Conservation (phyloP, 345 rosid genomes). For the Populus davidiana region DNA sequence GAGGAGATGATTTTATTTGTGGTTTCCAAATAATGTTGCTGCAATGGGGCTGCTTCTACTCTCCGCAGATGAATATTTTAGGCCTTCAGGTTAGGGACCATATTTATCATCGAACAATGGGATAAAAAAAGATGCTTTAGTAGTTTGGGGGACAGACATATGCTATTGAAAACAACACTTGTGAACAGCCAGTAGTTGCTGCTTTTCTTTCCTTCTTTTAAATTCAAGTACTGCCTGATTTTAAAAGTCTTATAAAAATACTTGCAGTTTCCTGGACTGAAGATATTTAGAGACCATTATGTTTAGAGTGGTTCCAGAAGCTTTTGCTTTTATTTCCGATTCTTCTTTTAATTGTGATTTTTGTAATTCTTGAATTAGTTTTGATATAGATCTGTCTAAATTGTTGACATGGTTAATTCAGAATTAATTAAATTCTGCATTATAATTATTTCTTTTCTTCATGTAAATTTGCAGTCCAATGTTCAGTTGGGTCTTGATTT, state of each 20-base stretch:
- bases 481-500: constrained; percentile 91
- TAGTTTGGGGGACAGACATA: background rate
- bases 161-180: background rate
- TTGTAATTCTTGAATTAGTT: background rate
- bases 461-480: constrained; percentile 60
- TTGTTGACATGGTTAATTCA: background rate
- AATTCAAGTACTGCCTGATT: background rate
- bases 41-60: background rate
- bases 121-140: background rate
- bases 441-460: background rate
- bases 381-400: background rate
- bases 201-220: background rate
- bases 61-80: background rate
- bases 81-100: background rate
- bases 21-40: background rate
- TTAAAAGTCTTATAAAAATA: background rate
- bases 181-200: background rate
- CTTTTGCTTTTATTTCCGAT: background rate
- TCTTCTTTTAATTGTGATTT: background rate
- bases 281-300: no score
- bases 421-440: background rate
- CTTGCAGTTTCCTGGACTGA: background rate
- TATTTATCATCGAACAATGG: background rate
- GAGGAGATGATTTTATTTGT: background rate
- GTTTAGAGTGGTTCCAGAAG: background rate